phyloP scores from a whole-genome alignment of 192 early-diverging fungal genomes.

The Rhizoclosmatium sp. region DNA sequence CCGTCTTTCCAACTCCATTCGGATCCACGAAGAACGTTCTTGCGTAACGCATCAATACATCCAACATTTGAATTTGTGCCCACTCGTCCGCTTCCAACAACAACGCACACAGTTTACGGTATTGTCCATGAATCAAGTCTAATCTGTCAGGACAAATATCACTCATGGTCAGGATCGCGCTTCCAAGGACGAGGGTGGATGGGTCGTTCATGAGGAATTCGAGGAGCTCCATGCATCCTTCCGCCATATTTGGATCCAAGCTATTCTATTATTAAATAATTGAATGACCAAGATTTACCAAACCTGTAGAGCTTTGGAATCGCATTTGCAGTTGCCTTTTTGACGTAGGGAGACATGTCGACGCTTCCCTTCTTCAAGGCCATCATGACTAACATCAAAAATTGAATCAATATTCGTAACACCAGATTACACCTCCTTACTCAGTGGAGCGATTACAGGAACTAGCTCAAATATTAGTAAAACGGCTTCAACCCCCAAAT shows the following conservation, averaged over 20 bases:
- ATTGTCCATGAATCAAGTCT: conserved; percentile 89
- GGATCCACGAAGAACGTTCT: conserved; percentile 69
- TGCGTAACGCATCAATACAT: conserved; percentile 81
- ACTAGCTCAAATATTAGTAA: conserved; percentile 52
- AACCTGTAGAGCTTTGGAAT: conserved; percentile 87
- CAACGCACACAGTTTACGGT: conserved; percentile 84
- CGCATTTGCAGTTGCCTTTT: conserved; percentile 90
- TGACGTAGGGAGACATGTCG: conserved; percentile 91
- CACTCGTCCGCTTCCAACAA: conserved; percentile 94
- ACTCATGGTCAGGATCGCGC: conserved; percentile 83
- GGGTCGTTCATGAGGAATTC: conserved; percentile 79
- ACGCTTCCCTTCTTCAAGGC: conserved; percentile 86
- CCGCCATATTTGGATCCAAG: conserved; percentile 78
- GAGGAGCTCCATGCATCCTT: conserved; percentile 81
- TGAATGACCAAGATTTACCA: conserved; percentile 1
- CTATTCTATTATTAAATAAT: conserved; percentile 49
- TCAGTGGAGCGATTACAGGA: conserved; percentile 87
- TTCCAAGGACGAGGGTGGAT: conserved; percentile 87
- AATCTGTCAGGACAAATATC: conserved; percentile 85
- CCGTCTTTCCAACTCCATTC: conserved; percentile 11
- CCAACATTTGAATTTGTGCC: conserved; percentile 89
- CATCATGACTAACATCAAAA: conserved; percentile 68
- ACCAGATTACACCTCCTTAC: conserved; percentile 30
- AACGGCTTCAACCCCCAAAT: background rate
- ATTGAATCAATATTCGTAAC: background rate